Percentiles rank a stretch among this genome's conserved stretches.
Evolutionary conservation across 2,329 filamentous ascomycete genomes (phyloP).

Genomic region (Trichoderma breve): DNA sequence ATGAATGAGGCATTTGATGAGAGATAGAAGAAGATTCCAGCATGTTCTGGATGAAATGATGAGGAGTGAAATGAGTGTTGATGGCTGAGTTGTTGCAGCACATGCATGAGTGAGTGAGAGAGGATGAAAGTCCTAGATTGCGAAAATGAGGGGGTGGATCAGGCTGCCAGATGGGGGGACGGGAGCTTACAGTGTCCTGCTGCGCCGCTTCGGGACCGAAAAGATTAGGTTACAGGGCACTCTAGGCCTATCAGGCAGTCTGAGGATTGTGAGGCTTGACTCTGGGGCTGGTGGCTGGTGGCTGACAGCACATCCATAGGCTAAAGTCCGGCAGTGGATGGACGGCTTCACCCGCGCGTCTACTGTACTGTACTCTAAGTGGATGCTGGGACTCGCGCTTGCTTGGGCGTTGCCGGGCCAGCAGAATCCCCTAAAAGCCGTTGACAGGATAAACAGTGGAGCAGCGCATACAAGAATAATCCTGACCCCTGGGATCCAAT

Average conservation of each 20-base stretch:
- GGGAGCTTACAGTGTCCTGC: background rate
- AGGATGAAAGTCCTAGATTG: constrained; percentile 11
- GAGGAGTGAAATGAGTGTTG: background rate
- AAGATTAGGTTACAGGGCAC: background rate
- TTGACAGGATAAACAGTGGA: constrained; percentile 9
- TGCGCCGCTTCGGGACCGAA: background rate
- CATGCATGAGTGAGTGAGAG: background rate
- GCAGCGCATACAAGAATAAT: background rate
- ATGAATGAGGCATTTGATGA: background rate
- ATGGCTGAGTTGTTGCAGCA: background rate
- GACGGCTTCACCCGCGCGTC: background rate
- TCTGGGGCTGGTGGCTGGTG: background rate
- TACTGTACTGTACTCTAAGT: background rate
- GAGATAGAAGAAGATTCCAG: background rate
- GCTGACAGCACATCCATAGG: background rate
- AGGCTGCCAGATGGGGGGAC: background rate
- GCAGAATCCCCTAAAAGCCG: background rate
- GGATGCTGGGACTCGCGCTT: background rate
- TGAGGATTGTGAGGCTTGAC: background rate
- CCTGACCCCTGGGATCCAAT: background rate
- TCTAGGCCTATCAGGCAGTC: background rate
- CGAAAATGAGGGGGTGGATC: constrained; percentile 4
- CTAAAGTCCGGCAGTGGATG: background rate
- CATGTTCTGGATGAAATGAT: background rate
- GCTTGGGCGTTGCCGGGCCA: constrained; percentile 11